Percentiles rank a stretch among this genome's conserved stretches.
Conservation (phyloP, 2,329 filamentous ascomycete species). For the Colletotrichum liriopes region DNA sequence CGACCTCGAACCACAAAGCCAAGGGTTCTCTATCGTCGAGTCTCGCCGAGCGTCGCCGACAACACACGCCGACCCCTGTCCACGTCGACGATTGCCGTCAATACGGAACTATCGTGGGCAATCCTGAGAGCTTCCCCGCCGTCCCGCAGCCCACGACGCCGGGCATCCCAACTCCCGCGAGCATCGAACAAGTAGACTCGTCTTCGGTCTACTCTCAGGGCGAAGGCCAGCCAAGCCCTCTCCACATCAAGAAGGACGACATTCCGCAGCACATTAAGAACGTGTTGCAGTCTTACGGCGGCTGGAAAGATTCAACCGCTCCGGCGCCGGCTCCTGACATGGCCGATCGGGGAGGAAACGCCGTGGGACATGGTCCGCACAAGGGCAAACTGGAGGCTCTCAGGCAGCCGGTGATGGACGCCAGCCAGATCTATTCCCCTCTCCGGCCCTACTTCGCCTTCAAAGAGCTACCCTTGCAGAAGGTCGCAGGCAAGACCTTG, state of each 20-base stretch:
- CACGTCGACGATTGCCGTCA: conserved; percentile 33
- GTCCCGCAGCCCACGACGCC: conserved; percentile 45
- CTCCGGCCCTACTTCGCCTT: conserved; percentile 60
- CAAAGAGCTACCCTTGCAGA: conserved; percentile 55
- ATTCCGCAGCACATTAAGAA: conserved; percentile 34
- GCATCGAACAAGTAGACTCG: conserved; percentile 23
- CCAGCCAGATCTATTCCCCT: conserved; percentile 57
- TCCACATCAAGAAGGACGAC: conserved; percentile 23
- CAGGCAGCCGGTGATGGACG: conserved; percentile 35
- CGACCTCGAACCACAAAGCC: conserved; percentile 13
- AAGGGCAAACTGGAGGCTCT: conserved; percentile 33
- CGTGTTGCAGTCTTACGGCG: conserved; percentile 40
- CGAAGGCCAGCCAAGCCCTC: conserved; percentile 20
- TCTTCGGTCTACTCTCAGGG: conserved; percentile 43
- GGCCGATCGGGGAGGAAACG: not conserved
- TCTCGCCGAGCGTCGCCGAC: conserved; percentile 38
- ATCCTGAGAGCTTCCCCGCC: conserved; percentile 36
- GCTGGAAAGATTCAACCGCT: conserved; percentile 29
- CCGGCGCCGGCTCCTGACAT: conserved; percentile 12
- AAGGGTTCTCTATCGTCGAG: conserved; percentile 34
- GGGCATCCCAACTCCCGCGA: conserved; percentile 2
- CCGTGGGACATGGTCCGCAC: not conserved
- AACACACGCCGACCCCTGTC: conserved; percentile 25
- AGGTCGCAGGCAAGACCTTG: conserved; percentile 65
- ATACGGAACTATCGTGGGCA: conserved; percentile 26